Evolutionary conservation across 331 rosid genomes (phyloP).

Genomic region (Acacia pycnantha): DNA sequence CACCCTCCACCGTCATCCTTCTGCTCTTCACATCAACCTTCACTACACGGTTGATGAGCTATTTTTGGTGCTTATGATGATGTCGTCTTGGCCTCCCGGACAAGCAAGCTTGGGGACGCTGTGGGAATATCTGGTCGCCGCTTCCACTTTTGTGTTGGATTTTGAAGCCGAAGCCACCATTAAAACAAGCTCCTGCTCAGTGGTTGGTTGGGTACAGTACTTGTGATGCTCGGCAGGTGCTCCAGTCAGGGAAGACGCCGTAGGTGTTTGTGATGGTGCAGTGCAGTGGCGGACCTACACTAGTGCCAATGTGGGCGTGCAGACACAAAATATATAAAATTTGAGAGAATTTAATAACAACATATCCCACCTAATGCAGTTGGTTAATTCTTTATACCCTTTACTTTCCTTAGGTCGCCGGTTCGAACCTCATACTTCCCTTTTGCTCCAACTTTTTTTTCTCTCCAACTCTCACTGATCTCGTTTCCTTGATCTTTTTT

Average conservation of each 20-base stretch:
- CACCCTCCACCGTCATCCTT: constrained; percentile 34
- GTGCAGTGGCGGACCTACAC: too few species aligned
- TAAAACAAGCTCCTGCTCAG: background rate
- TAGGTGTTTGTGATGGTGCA: background rate
- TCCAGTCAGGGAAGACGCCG: background rate
- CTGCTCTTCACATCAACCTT: constrained; percentile 15
- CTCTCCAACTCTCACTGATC: too few species aligned
- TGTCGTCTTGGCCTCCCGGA: constrained; percentile 33
- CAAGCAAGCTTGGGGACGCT: constrained; percentile 17
- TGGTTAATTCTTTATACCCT: too few species aligned
- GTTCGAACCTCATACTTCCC: too few species aligned
- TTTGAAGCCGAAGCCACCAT: background rate
- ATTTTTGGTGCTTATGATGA: constrained; percentile 47
- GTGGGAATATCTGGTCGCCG: background rate
- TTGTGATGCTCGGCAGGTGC: background rate
- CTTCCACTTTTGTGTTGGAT: background rate
- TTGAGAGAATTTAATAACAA: too few species aligned
- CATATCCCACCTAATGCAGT: too few species aligned
- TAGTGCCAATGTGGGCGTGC: too few species aligned
- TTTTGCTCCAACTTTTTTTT: too few species aligned
- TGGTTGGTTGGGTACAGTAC: background rate
- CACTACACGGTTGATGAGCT: constrained; percentile 32
- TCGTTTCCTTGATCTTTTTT: too few species aligned
- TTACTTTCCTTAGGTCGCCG: too few species aligned
- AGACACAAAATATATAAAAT: too few species aligned